Conservation (phyloP, 306 rosid species). For the Glycine latifolia region DNA sequence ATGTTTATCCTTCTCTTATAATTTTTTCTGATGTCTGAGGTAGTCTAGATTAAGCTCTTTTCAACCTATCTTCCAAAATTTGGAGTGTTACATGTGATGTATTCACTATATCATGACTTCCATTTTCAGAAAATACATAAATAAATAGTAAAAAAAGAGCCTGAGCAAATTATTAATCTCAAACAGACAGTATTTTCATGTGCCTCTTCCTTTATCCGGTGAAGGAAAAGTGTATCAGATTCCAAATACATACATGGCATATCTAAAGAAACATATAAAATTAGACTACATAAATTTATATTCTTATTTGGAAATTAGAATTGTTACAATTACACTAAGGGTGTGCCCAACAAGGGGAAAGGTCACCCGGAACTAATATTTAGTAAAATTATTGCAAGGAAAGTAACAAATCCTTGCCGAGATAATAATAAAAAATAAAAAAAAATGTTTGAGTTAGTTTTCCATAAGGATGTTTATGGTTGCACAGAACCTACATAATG, state of each 20-base stretch:
- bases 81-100: no score
- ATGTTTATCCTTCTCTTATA: no score
- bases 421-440: background rate
- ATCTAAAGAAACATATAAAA: slow-evolving; percentile 9
- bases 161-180: background rate
- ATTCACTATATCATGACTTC: background rate
- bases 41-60: no score
- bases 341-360: background rate
- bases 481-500: background rate
- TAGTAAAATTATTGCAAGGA: slow-evolving; percentile 26
- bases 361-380: slow-evolving; percentile 7
- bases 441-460: background rate
- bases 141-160: background rate
- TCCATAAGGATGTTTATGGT: slow-evolving; percentile 19
- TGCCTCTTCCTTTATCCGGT: slow-evolving; percentile 13
- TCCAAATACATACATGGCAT: slow-evolving; percentile 23
- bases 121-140: slow-evolving; percentile 8
- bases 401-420: slow-evolving; percentile 28
- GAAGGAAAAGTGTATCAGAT: slow-evolving; percentile 10
- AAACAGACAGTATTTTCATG: slow-evolving; percentile 5
- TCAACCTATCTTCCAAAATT: no score
- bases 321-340: background rate
- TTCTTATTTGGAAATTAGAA: slow-evolving; percentile 8
- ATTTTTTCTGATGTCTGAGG: no score
- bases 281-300: slow-evolving; percentile 1